Evolutionary conservation across 2,329 filamentous ascomycete species (phyloP).

Genomic region (Trichoderma breve): DNA sequence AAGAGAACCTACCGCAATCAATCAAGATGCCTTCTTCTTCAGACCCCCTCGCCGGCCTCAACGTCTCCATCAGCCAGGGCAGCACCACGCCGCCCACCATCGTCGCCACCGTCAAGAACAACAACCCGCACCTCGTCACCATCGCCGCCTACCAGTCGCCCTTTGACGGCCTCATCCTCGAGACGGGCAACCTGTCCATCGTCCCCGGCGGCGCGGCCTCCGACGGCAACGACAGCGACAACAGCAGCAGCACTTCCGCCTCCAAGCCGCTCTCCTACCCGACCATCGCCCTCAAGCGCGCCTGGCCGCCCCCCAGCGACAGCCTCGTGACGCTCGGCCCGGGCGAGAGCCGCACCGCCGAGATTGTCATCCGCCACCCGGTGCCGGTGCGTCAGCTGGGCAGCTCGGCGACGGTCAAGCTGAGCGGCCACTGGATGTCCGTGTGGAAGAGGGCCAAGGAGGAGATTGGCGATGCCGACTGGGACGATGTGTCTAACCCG

Average conservation of each 20-base stretch:
- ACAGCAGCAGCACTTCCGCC: background rate
- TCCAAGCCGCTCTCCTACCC: conserved; percentile 32
- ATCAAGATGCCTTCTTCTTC: background rate
- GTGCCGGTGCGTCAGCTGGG: conserved; percentile 36
- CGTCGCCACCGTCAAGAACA: conserved; percentile 38
- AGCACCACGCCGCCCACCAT: conserved; percentile 36
- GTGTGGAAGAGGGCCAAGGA: conserved; percentile 33
- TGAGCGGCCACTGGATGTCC: conserved; percentile 37
- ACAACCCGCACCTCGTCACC: conserved; percentile 35
- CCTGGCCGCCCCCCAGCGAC: conserved; percentile 37
- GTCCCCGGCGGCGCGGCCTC: conserved; percentile 24
- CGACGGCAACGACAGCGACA: background rate
- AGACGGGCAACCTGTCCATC: conserved; percentile 37
- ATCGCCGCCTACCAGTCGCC: conserved; percentile 41
- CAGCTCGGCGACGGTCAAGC: conserved; percentile 30
- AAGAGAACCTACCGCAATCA: background rate
- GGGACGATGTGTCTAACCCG: conserved; percentile 13
- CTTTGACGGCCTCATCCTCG: conserved; percentile 37
- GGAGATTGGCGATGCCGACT: conserved; percentile 23
- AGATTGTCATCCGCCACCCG: conserved; percentile 34
- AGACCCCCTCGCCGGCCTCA: conserved; percentile 29
- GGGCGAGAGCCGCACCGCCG: conserved; percentile 34
- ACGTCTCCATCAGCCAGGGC: conserved; percentile 34
- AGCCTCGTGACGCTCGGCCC: conserved; percentile 36
- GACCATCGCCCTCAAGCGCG: conserved; percentile 33